Evolutionary conservation across 2,329 filamentous ascomycete genomes (phyloP), one percentile per base, ranked within the genome.

Genomic region (Trichoderma atroviride): DNA sequence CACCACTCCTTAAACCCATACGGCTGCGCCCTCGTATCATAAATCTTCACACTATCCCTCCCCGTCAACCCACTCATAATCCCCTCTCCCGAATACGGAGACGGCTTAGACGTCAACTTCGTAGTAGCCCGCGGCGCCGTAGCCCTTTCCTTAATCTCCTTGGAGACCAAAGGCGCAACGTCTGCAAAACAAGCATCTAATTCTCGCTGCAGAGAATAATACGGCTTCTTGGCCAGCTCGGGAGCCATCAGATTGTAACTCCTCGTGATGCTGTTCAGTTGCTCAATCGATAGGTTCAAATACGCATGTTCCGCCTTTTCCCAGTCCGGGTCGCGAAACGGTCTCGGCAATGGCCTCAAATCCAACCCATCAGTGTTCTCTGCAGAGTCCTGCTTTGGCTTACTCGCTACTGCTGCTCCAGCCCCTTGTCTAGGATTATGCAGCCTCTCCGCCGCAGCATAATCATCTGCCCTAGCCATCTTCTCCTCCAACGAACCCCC

Each of bases 181-280:
- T 97, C 94, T 0, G 93, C 91, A 76, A 90, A 98, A 78, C 94
- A 97, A 3, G 87, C 84, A 35, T 85, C 86, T 19, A 98, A 84
- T 80, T 99, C 96, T 60, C 95, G 88, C 56, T 94, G 88, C 9
- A 98, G 87, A 2, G 86, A 90, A 76, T 93, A 94, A 79, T 98
- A 98, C 0, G 95, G 93, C 79, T 97, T 97, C 81, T 96, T 96
- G 2, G 95, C 94, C 1, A 97, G 85, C 67, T 93, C 91, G 0
- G 96, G 96, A 0, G 96, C 95, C 89, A 97, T 95, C 3, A 98
- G 87, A 75, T 98, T 98, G 83, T 99, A 99, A 16, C 92, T 92
- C 31, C 96, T 88, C 9, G 93, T 91, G 60, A 96, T 84, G 35
- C 82, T 80, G 79, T 98, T 98, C 68, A 98, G 87, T 69, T 92